Evolutionary conservation across 2,329 filamentous ascomycete genomes (phyloP).

Genomic region (Penicillium sp.): DNA sequence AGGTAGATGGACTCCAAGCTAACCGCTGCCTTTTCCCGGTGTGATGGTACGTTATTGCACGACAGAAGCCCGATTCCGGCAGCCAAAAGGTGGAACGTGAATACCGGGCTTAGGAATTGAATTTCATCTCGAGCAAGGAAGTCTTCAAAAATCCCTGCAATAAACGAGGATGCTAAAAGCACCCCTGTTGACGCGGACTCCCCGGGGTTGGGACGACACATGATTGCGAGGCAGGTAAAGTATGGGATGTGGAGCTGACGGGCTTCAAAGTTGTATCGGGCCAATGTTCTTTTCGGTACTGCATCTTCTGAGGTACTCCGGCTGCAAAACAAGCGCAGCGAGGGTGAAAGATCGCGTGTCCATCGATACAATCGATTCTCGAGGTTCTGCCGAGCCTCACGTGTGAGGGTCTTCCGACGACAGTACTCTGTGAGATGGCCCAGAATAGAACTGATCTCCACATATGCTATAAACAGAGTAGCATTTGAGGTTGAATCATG

Average conservation of each 20-base stretch:
- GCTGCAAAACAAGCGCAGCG: conserved; percentile 25
- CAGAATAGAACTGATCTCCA: conserved; percentile 42
- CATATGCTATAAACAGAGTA: conserved; percentile 41
- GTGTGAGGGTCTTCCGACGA: conserved; percentile 27
- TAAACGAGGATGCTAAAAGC: conserved; percentile 43
- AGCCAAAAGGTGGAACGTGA: conserved; percentile 45
- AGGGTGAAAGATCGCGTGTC: conserved; percentile 35
- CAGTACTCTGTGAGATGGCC: conserved; percentile 28
- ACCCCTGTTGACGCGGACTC: conserved; percentile 37
- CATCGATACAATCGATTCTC: conserved; percentile 36
- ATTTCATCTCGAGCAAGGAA: conserved; percentile 46
- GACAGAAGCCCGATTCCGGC: conserved; percentile 41
- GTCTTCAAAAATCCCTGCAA: conserved; percentile 46
- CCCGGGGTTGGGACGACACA: conserved; percentile 32
- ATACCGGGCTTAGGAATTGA: conserved; percentile 44
- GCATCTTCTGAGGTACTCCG: neutral
- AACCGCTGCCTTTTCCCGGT: conserved; percentile 21
- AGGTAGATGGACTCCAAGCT: conserved; percentile 26
- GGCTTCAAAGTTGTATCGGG: conserved; percentile 39
- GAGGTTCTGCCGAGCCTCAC: conserved; percentile 22
- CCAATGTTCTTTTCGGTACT: neutral
- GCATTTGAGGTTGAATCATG: conserved; percentile 26
- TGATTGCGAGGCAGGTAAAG: conserved; percentile 41
- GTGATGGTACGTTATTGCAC: conserved; percentile 28
- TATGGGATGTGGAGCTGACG: conserved; percentile 41